Base-by-base conservation (phyloP, 75 land plant genomes). In the Cunninghamia lanceolata region DNA sequence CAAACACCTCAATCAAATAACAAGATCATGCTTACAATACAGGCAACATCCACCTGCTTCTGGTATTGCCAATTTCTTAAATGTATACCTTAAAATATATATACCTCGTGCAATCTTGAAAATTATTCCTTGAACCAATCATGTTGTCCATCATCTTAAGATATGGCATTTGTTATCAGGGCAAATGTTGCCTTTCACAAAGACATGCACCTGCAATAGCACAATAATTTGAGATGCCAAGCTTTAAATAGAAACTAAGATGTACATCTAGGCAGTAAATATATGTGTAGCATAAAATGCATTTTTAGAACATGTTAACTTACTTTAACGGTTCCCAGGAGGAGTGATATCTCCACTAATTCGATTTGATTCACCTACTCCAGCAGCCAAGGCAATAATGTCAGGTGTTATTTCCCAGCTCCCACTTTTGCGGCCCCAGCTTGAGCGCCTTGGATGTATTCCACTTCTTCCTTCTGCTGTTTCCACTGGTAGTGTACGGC, bases 371-470 rank as follows among this genome's bases (percentile, higher is more conserved):
- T 93, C 95, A 11, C 92, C 91, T 11, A 79, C 90, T 73, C 93
- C 92, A 40, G 95, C 83, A 56, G 95, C 92, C 88, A 94, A 85
- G 73, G 96, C 95, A 83, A 94, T 79, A 83, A 95, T 92, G 74
- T 97, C 98, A 13, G 99, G 99, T 28, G 96, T 94, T 85, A 94
- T 94, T 79, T 94, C 97, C 99, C 98, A 96, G 87, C 91, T 96
- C 28, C 99, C 99, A 88, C 99, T 96, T 88, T 94, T 94, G 43
- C 99, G 91, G 45, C 97, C 99, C 99, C 99, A 95, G 54, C 97
- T 95, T 6, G 99, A 96, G 30, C 99, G 92, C 89, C 97, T 91
- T 2, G 93, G 97, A 86, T 96, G 94, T 14, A 90, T 34, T 47
- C 86, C 91, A 47, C 71, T 83, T 14, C 89, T 90, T 7, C 88